phyloP scores from a whole-genome alignment of 2,329 filamentous ascomycete species.

The Cladosporium sp. region DNA sequence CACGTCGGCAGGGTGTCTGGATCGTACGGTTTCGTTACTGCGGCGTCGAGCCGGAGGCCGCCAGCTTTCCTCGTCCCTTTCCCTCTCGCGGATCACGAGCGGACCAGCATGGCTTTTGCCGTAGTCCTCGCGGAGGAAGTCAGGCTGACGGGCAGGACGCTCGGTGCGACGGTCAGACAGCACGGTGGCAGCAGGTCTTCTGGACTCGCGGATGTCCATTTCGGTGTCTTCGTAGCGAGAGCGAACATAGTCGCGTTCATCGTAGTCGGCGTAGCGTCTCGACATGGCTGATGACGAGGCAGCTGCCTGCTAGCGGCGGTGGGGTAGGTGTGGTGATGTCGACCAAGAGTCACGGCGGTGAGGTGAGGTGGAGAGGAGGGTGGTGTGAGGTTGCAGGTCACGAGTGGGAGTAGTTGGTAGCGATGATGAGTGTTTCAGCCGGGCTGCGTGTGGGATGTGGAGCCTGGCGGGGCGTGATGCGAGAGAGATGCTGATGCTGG shows the following conservation, averaged over 20 bases:
- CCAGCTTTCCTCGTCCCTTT: conserved; percentile 38
- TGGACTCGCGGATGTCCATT: conserved; percentile 35
- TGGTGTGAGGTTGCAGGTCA: neutral
- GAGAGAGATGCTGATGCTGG: neutral
- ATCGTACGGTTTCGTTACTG: conserved; percentile 27
- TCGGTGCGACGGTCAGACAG: conserved; percentile 36
- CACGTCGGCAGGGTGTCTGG: conserved; percentile 14
- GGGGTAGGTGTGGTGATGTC: neutral
- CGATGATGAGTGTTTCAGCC: conserved; percentile 17
- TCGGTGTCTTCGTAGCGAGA: conserved; percentile 45
- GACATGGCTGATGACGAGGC: conserved; percentile 28
- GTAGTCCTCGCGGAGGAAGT: conserved; percentile 54
- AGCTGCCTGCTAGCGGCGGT: conserved; percentile 9
- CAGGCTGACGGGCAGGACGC: conserved; percentile 46
- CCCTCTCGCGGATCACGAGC: conserved; percentile 48
- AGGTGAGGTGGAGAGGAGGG: neutral
- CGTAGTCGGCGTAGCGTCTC: conserved; percentile 47
- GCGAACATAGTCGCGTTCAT: conserved; percentile 42
- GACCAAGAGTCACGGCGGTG: neutral
- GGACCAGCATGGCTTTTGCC: conserved; percentile 44
- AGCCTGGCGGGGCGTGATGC: neutral
- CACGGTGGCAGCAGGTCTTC: conserved; percentile 33
- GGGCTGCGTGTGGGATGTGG: conserved; percentile 11
- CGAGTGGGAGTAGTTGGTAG: conserved; percentile 2
- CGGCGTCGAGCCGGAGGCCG: conserved; percentile 30